These are phyloP conservation scores for Aspergillus udagawae DNA, from an alignment of 2,329 filamentous ascomycete genomes.

Conservation along the genomic window DNA sequence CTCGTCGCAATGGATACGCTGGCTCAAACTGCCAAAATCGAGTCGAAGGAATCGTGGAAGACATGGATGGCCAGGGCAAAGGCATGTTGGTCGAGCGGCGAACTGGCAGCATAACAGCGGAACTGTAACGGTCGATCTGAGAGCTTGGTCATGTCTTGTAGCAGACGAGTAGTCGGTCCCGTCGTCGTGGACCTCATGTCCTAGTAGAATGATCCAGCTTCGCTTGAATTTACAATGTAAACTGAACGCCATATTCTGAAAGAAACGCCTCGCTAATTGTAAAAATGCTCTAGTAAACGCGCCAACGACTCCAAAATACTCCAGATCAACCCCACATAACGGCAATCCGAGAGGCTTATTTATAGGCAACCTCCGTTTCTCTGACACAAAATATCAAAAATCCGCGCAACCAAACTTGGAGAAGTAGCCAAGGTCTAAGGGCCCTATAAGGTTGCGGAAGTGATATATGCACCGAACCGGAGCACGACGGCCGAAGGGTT, in stretches of 20 bases:
- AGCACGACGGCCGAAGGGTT: neutral
- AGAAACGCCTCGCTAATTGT: slow-evolving; percentile 30
- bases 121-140: neutral
- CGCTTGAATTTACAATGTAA: neutral
- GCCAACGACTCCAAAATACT: neutral
- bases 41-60: slow-evolving; percentile 20
- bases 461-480: neutral
- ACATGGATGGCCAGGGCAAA: slow-evolving; percentile 22
- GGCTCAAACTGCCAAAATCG: neutral
- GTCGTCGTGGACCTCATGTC: neutral
- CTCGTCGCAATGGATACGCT: neutral
- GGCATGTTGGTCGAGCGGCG: slow-evolving; percentile 17
- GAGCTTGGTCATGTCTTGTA: neutral
- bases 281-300: slow-evolving; percentile 9
- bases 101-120: neutral
- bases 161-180: neutral
- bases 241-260: slow-evolving; percentile 2
- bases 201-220: neutral
- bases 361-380: neutral
- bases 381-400: neutral
- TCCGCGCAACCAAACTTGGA: neutral
- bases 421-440: neutral
- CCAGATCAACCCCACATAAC: neutral
- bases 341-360: neutral
- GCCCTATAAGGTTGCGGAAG: neutral